Evolutionary conservation across 1,284 basidiomycete genomes (phyloP).

Genomic region (Cutaneotrichosporon sp.): DNA sequence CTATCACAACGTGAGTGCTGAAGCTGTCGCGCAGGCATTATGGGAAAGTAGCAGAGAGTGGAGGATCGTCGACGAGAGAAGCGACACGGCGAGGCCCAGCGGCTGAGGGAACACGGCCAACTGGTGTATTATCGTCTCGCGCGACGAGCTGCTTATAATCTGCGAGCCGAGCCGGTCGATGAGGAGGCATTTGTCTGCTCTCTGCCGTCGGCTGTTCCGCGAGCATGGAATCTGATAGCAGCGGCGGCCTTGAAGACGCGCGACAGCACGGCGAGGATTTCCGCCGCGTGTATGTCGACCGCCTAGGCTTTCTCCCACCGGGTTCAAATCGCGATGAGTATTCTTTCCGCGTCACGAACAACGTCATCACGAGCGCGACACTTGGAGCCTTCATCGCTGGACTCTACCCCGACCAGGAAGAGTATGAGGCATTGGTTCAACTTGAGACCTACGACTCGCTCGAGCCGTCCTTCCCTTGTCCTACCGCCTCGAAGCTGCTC

Average conservation of each 20-base stretch:
- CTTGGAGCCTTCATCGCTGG: slow-evolving; percentile 35
- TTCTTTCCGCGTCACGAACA: slow-evolving; percentile 43
- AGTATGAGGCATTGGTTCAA: slow-evolving; percentile 34
- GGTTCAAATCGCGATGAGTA: slow-evolving; percentile 30
- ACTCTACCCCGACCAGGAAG: slow-evolving; percentile 33
- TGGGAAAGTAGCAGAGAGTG: slow-evolving; percentile 68
- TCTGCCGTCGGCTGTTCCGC: too few species aligned
- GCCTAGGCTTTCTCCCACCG: slow-evolving; percentile 38
- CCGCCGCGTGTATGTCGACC: slow-evolving; percentile 35
- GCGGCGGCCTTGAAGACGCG: slow-evolving; percentile 38
- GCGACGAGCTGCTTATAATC: slow-evolving; percentile 84
- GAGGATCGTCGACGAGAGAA: slow-evolving; percentile 88
- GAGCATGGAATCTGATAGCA: slow-evolving; percentile 13
- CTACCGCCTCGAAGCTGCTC: slow-evolving; percentile 20
- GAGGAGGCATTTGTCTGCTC: slow-evolving; percentile 44
- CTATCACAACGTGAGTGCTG: slow-evolving; percentile 33
- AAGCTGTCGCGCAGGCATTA: too few species aligned
- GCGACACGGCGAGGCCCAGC: slow-evolving; percentile 75
- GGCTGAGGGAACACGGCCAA: slow-evolving; percentile 87
- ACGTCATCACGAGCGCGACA: slow-evolving; percentile 44
- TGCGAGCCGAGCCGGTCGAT: slow-evolving; percentile 88
- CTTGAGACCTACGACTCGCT: slow-evolving; percentile 38
- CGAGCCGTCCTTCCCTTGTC: slow-evolving; percentile 34
- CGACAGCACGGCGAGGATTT: slow-evolving; percentile 39
- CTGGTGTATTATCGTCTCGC: slow-evolving; percentile 98